Evolutionary conservation across 371 early-diverging fungal genomes (phyloP).

Genomic region (Lichtheimia hyalospora): DNA sequence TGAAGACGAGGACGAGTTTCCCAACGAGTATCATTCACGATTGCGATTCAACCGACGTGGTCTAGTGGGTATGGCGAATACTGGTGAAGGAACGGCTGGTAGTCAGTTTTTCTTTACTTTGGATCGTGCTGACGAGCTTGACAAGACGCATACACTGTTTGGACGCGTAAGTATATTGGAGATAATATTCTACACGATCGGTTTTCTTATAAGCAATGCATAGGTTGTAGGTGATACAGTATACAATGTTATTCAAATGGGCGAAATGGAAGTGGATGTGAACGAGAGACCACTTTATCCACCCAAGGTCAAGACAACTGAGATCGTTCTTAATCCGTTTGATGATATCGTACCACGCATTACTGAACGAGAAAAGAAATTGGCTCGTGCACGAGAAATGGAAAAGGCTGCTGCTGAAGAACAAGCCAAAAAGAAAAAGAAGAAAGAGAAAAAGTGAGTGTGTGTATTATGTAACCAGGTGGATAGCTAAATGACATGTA

Average conservation of each 20-base stretch:
- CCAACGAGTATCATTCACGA: constrained; percentile 90
- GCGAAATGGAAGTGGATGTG: constrained; percentile 73
- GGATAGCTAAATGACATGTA: not conserved
- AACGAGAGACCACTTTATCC: constrained; percentile 86
- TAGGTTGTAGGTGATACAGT: constrained; percentile 90
- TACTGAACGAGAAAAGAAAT: constrained; percentile 57
- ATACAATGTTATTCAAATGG: constrained; percentile 88
- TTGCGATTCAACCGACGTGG: constrained; percentile 88
- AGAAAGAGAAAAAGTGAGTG: constrained; percentile 64
- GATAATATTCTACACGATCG: not conserved
- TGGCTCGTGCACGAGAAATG: constrained; percentile 31
- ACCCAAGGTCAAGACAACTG: constrained; percentile 62
- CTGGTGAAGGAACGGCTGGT: constrained; percentile 75
- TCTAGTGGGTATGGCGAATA: constrained; percentile 89
- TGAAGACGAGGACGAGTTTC: constrained; percentile 72
- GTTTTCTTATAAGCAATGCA: not conserved
- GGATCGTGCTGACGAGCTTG: constrained; percentile 82
- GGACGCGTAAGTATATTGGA: constrained; percentile 68
- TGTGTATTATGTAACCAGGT: not conserved
- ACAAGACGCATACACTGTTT: constrained; percentile 88
- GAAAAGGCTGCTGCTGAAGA: constrained; percentile 27
- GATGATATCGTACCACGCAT: constrained; percentile 88
- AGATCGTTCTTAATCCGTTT: constrained; percentile 87
- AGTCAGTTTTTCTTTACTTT: constrained; percentile 96
- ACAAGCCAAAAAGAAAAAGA: constrained; percentile 43